A percentile compares a stretch with the other conserved stretches of the same genome.
These are phyloP conservation scores for Zygoascus meyerae DNA, from an alignment of 1,139 yeast species.

Conservation along the genomic window DNA sequence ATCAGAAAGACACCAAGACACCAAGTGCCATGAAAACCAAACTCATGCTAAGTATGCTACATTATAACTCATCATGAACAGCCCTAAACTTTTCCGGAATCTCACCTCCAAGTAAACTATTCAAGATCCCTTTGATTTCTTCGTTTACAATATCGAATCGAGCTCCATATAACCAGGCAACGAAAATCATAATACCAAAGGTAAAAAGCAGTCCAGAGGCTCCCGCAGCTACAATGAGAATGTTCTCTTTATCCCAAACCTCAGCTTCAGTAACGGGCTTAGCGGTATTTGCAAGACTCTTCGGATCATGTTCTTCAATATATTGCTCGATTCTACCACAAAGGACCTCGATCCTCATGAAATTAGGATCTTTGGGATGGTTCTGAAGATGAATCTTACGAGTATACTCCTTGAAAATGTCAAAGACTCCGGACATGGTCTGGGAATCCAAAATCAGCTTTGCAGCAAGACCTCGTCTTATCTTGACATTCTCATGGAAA, in stretches of 20 bases:
- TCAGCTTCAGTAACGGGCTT: conserved; percentile 13
- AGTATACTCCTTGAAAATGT: conserved; percentile 66
- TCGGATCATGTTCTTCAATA: conserved; percentile 48
- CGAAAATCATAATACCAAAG: conserved; percentile 24
- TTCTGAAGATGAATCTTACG: conserved; percentile 75
- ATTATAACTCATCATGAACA: conserved; percentile 1
- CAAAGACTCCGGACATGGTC: conserved; percentile 69
- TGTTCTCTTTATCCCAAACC: conserved; percentile 17
- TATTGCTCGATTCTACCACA: conserved; percentile 86
- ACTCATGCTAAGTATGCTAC: not conserved
- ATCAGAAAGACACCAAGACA: not conserved
- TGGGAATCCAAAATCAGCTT: conserved; percentile 66
- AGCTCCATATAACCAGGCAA: conserved; percentile 28
- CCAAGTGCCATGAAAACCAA: not conserved
- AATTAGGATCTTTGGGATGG: conserved; percentile 79
- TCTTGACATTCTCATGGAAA: conserved; percentile 68
- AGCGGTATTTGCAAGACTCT: conserved; percentile 14
- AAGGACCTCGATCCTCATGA: conserved; percentile 71
- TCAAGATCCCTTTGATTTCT: conserved; percentile 15
- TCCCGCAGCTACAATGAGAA: conserved; percentile 20
- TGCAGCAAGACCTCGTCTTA: conserved; percentile 89
- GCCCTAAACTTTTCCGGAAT: not conserved
- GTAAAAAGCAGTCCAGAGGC: conserved; percentile 22
- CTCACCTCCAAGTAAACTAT: conserved; percentile 12
- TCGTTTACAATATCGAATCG: conserved; percentile 24